Percentiles rank a stretch among this genome's conserved stretches.
phyloP scores from a whole-genome alignment of 352 stramenopile species.

The Phytophthora vignae region DNA sequence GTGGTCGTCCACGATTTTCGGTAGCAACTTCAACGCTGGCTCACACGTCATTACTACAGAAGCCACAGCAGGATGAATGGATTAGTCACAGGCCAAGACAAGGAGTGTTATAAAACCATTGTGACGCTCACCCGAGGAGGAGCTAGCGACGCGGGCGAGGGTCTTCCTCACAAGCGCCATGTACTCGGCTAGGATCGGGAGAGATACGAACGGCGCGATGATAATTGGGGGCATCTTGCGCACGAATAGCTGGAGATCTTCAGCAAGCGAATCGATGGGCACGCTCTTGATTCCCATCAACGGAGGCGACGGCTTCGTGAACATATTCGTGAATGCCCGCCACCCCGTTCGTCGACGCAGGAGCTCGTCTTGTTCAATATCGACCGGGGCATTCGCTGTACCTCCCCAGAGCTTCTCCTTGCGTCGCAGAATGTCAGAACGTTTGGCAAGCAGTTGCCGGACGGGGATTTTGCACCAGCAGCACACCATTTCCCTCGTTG shows the following conservation, averaged over 20 bases:
- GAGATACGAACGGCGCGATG: slow-evolving; percentile 66
- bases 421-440: slow-evolving; percentile 52
- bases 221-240: slow-evolving; percentile 74
- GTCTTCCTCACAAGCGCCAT: slow-evolving; percentile 73
- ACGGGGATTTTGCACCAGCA: slow-evolving; percentile 85
- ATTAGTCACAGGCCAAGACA: background rate
- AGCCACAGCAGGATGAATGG: slow-evolving; percentile 1
- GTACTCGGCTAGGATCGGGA: slow-evolving; percentile 78
- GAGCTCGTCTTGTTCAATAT: slow-evolving; percentile 82
- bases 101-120: background rate
- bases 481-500: slow-evolving; percentile 71
- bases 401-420: slow-evolving; percentile 74
- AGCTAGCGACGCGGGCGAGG: slow-evolving; percentile 47
- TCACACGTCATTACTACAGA: slow-evolving; percentile 62
- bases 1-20: slow-evolving; percentile 77
- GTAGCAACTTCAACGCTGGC: slow-evolving; percentile 72
- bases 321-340: slow-evolving; percentile 75
- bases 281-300: slow-evolving; percentile 76
- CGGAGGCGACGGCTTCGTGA: slow-evolving; percentile 60
- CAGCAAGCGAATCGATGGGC: slow-evolving; percentile 50
- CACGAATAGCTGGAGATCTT: slow-evolving; percentile 61
- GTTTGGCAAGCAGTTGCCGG: slow-evolving; percentile 55
- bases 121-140: slow-evolving; percentile 47
- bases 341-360: slow-evolving; percentile 70
- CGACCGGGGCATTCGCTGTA: slow-evolving; percentile 65